phyloP scores from a whole-genome alignment of 2,329 filamentous ascomycete genomes.

The Hypoxylon sp. region DNA sequence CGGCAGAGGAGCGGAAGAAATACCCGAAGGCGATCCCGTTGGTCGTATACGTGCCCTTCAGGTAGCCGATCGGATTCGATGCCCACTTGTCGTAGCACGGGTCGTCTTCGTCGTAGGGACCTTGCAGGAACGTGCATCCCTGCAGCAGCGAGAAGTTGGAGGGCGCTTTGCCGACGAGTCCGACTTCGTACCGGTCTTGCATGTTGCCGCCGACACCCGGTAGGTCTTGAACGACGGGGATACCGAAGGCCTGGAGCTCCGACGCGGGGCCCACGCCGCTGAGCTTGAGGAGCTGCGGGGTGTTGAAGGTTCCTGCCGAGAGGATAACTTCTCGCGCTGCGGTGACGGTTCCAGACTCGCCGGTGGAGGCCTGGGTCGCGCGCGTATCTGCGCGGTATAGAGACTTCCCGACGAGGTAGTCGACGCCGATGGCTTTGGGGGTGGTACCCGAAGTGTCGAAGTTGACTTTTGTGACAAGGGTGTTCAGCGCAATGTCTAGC shows the following conservation, averaged over 20 bases:
- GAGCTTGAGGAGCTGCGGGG: constrained; percentile 51
- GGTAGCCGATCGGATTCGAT: constrained; percentile 3
- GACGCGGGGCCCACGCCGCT: constrained; percentile 49
- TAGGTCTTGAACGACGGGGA: constrained; percentile 48
- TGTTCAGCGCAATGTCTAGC: constrained; percentile 52
- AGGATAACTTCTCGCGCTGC: constrained; percentile 49
- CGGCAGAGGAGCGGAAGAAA: constrained; percentile 30
- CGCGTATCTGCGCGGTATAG: constrained; percentile 58
- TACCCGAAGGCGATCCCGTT: constrained; percentile 41
- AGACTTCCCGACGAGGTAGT: constrained; percentile 56
- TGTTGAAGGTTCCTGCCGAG: constrained; percentile 49
- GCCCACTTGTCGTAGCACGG: constrained; percentile 39
- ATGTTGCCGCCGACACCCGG: constrained; percentile 52
- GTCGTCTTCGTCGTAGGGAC: constrained; percentile 21
- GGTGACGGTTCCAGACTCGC: background rate
- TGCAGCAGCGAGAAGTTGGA: constrained; percentile 32
- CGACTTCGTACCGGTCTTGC: constrained; percentile 44
- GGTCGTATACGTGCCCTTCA: constrained; percentile 35
- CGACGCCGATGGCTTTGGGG: constrained; percentile 54
- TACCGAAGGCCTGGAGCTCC: constrained; percentile 43
- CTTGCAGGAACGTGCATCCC: constrained; percentile 36
- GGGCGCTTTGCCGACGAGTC: constrained; percentile 35
- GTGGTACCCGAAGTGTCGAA: constrained; percentile 51
- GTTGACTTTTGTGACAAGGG: constrained; percentile 56
- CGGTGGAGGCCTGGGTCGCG: constrained; percentile 34